Base-by-base conservation (phyloP, 2,329 filamentous ascomycete species). In the Rosellinia necatrix region DNA sequence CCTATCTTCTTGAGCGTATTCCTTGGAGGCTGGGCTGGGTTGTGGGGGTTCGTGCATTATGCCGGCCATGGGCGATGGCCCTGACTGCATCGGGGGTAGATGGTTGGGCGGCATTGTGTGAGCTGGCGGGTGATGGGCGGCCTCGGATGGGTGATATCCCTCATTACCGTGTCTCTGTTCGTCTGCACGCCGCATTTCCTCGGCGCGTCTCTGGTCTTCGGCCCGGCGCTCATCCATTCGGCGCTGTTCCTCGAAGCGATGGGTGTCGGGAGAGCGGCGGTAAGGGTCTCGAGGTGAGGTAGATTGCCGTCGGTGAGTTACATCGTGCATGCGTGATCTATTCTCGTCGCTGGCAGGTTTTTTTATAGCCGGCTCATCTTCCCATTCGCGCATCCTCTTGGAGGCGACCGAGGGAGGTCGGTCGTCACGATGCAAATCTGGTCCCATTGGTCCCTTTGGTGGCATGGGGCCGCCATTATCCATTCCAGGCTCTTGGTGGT, bases 311-410 rank as follows among this genome's bases (percentile, higher is more conserved):
- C 92, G 90, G 68, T 89, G 87, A 58, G 87, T 86, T 69, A 91
- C 83, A 67, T 97, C 92, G 34, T 96, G 92, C 63, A 97, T 80
- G 51, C 91, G 89, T 56, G 90, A 90, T 38, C 93, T 87, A 62
- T 83, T 91, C 72, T 97, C 92, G 4, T 97, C 93, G 34, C 87
- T 96, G 8, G 90, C 88, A 59, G 90, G 86, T 77, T 97, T 97
- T 78, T 97, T 96, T 40, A 81, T 80, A 3, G 86, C 76, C 19
- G 84, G 77, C 30, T 96, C 91, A 30, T 93, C 89, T 64, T 97
- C 94, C 92, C 94, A 97, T 68, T 97, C 94, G 44, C 92, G 87
- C 71, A 87, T 82, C 55, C 94, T 85, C 81, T 99, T 99, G 54
- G 88, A 85, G 3, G 83, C 84, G 9, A 90, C 89, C 32, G 91